phyloP scores from a whole-genome alignment of 2,329 filamentous ascomycete species.

The Aspergillus alliaceus region DNA sequence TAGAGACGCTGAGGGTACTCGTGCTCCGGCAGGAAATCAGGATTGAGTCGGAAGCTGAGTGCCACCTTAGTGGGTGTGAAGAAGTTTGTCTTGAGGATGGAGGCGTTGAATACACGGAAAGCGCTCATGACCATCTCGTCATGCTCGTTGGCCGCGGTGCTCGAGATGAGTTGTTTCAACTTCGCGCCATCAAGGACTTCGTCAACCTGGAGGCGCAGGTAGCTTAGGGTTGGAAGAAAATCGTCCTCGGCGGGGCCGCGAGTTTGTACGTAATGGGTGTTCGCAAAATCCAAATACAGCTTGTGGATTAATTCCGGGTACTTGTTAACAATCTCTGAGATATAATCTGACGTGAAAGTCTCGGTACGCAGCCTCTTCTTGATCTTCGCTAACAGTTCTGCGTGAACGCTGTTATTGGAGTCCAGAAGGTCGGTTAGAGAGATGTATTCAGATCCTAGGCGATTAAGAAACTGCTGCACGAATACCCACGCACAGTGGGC shows the following conservation, averaged over 20 bases:
- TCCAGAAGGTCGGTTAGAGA: slow-evolving; percentile 82
- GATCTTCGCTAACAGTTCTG: slow-evolving; percentile 84
- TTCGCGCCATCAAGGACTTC: slow-evolving; percentile 74
- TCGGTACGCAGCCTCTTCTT: slow-evolving; percentile 94
- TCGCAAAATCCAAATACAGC: slow-evolving; percentile 89
- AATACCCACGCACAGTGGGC: slow-evolving; percentile 98
- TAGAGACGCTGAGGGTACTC: slow-evolving; percentile 94
- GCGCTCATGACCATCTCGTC: slow-evolving; percentile 97
- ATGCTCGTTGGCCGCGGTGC: slow-evolving; percentile 85
- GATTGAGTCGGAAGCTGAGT: slow-evolving; percentile 88
- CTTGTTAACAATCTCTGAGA: slow-evolving; percentile 90
- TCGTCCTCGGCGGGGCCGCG: slow-evolving; percentile 61
- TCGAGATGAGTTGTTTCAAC: slow-evolving; percentile 74
- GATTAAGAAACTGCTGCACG: slow-evolving; percentile 96
- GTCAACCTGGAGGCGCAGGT: slow-evolving; percentile 64
- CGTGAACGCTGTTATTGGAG: slow-evolving; percentile 76
- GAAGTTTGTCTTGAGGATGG: slow-evolving; percentile 93
- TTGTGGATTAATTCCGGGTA: slow-evolving; percentile 85
- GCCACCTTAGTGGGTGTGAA: slow-evolving; percentile 99
- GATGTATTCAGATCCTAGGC: slow-evolving; percentile 86
- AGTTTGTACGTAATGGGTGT: slow-evolving; percentile 74
- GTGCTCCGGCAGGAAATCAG: slow-evolving; percentile 76
- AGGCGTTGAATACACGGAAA: slow-evolving; percentile 92
- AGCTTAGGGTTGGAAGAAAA: slow-evolving; percentile 69
- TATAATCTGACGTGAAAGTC: slow-evolving; percentile 97